phyloP scores from a whole-genome alignment of 352 stramenopile species.

The Pythium sukuiense region DNA sequence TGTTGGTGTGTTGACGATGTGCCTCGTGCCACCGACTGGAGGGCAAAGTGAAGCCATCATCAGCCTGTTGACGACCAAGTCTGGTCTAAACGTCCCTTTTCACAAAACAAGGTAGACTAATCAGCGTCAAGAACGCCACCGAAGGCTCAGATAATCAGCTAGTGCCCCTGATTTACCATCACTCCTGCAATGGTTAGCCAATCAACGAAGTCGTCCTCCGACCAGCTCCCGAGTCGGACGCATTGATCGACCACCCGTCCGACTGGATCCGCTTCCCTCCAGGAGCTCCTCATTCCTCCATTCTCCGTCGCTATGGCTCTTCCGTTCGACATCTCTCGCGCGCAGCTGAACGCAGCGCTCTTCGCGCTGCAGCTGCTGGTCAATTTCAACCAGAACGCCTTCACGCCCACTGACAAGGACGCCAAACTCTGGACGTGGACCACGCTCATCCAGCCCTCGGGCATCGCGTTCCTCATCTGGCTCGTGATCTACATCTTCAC shows the following conservation, averaged over 20 bases:
- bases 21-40: slow-evolving; percentile 18
- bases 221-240: slow-evolving; percentile 1
- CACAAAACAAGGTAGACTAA: not conserved
- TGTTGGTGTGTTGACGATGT: slow-evolving; percentile 1
- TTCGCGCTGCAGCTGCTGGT: slow-evolving; percentile 55
- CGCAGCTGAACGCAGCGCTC: slow-evolving; percentile 55
- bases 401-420: slow-evolving; percentile 32
- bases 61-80: slow-evolving; percentile 7
- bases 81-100: not conserved
- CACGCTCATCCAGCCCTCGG: slow-evolving; percentile 56
- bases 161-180: slow-evolving; percentile 3
- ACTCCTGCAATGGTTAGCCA: not conserved
- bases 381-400: slow-evolving; percentile 39
- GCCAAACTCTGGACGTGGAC: slow-evolving; percentile 34
- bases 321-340: slow-evolving; percentile 22
- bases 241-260: not conserved
- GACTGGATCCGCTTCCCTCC: not conserved
- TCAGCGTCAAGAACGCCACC: not conserved
- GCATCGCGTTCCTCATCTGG: slow-evolving; percentile 68
- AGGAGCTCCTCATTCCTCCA: not conserved
- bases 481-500: slow-evolving; percentile 59
- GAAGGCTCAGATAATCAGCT: not conserved
- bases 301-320: slow-evolving; percentile 1
- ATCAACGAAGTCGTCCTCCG: not conserved
- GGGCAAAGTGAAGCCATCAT: slow-evolving; percentile 15